Evolutionary conservation across 139 green algal species (phyloP).

Genomic region (Chloropicon primus): DNA sequence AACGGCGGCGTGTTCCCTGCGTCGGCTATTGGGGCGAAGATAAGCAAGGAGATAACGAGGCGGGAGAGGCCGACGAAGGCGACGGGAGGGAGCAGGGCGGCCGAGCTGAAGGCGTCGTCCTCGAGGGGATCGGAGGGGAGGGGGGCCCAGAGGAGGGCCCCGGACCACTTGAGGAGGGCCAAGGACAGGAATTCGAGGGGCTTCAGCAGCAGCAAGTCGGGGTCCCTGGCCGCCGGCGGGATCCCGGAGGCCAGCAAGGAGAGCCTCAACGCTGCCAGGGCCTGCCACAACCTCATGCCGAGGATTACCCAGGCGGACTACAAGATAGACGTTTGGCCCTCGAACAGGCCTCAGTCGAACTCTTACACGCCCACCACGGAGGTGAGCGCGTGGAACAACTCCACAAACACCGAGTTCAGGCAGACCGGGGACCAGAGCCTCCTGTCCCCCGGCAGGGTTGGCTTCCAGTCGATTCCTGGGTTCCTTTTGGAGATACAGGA

Average conservation of each 20-base stretch:
- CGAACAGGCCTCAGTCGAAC: not conserved
- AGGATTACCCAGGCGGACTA: not conserved
- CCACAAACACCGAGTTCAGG: not conserved
- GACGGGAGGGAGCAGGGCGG: not conserved
- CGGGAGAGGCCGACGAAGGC: not conserved
- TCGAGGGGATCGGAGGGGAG: not conserved
- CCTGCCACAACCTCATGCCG: not conserved
- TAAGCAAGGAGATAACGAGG: not conserved
- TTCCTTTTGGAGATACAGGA: not conserved
- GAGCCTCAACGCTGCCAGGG: not conserved
- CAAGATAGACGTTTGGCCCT: not conserved
- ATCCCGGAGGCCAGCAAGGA: not conserved
- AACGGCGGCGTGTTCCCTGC: not conserved
- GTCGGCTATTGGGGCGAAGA: not conserved
- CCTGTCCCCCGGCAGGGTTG: not conserved
- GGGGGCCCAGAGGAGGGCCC: not conserved
- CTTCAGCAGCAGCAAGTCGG: not conserved
- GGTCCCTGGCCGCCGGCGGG: too few relatives aligned
- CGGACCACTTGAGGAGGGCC: too few relatives aligned
- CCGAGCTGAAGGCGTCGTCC: not conserved
- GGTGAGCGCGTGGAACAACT: not conserved
- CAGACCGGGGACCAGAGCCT: not conserved
- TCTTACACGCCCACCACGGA: not conserved
- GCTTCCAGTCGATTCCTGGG: not conserved
- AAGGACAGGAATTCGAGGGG: too few relatives aligned